Percentiles rank a stretch among this genome's conserved stretches.
These are phyloP conservation scores for Cryoendolithus antarcticus DNA, from an alignment of 2,329 filamentous ascomycete species.

Conservation along the genomic window DNA sequence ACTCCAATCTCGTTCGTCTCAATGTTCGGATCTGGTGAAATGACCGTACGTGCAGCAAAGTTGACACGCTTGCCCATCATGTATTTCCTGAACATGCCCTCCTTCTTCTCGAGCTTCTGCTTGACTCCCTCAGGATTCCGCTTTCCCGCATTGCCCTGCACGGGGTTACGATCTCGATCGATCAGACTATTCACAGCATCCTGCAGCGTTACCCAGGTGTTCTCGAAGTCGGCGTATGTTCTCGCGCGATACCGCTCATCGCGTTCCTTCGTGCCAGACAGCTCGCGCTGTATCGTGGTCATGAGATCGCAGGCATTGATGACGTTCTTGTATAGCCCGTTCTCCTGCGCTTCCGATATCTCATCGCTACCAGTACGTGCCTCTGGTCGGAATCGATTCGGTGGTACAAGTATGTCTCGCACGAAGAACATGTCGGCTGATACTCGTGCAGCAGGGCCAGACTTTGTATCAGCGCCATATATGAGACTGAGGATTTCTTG, in stretches of 20 bases:
- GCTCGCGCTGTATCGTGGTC: slow-evolving; percentile 59
- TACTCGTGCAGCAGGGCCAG: slow-evolving; percentile 7
- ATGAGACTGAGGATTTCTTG: slow-evolving; percentile 72
- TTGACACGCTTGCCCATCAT: slow-evolving; percentile 99
- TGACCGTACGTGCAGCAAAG: slow-evolving; percentile 92
- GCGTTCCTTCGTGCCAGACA: slow-evolving; percentile 37
- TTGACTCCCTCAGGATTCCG: slow-evolving; percentile 89
- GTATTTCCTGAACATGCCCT: slow-evolving; percentile 94
- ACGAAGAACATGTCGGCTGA: slow-evolving; percentile 81
- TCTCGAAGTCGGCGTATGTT: slow-evolving; percentile 65
- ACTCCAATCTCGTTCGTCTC: slow-evolving; percentile 99
- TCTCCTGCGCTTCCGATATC: slow-evolving; percentile 80
- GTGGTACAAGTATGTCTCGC: slow-evolving; percentile 72
- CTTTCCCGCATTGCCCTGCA: slow-evolving; percentile 64
- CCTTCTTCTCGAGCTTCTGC: slow-evolving; percentile 96
- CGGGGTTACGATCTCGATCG: slow-evolving; percentile 75
- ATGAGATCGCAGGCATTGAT: slow-evolving; percentile 63
- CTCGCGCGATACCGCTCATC: slow-evolving; percentile 38
- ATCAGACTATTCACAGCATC: slow-evolving; percentile 83
- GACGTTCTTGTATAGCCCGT: slow-evolving; percentile 75
- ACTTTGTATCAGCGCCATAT: slow-evolving; percentile 38
- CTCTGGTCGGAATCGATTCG: slow-evolving; percentile 83
- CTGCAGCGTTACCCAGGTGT: slow-evolving; percentile 72
- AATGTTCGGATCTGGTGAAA: slow-evolving; percentile 95
- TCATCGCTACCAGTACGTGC: slow-evolving; percentile 67